These are phyloP conservation scores for Globisporangium megalacanthum DNA, from an alignment of 352 stramenopile genomes.

Conservation along the genomic window DNA sequence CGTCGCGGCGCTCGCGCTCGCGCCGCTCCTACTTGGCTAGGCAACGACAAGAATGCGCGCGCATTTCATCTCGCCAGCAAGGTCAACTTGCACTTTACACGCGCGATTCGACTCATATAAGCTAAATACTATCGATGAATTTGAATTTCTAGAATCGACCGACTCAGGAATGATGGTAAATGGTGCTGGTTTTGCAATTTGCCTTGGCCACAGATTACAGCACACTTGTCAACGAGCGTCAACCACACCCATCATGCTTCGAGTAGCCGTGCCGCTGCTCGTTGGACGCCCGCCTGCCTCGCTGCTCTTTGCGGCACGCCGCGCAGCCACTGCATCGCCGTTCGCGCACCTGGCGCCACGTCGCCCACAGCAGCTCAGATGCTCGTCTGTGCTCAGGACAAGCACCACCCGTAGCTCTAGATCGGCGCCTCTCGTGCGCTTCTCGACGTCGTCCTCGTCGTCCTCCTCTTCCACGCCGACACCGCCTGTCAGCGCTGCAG, in stretches of 20 bases:
- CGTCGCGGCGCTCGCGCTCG: conserved; percentile 3
- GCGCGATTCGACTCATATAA: too few relatives aligned
- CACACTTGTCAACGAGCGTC: neutral
- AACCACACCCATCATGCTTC: neutral
- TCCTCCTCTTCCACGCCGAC: conserved; percentile 11
- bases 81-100: too few relatives aligned
- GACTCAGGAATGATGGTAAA: too few relatives aligned
- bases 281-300: neutral
- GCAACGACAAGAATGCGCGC: too few relatives aligned
- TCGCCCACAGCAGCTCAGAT: neutral
- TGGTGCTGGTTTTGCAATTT: too few relatives aligned
- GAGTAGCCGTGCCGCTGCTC: neutral
- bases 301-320: neutral
- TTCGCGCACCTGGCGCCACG: conserved; percentile 1
- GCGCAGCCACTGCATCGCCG: conserved; percentile 1
- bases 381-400: conserved; percentile 3
- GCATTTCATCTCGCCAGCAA: too few relatives aligned
- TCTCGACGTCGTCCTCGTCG: conserved; percentile 15
- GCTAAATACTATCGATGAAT: too few relatives aligned
- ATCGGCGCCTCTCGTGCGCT: conserved; percentile 9
- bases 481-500: conserved; percentile 14
- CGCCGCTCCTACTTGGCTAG: conserved; percentile 6
- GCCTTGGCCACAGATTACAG: too few relatives aligned
- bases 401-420: conserved; percentile 2
- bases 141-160: too few relatives aligned